Evolutionary conservation across 1,284 basidiomycete genomes (phyloP), one percentile per base, ranked within the genome.

Genomic region (Baeospora myosura): DNA sequence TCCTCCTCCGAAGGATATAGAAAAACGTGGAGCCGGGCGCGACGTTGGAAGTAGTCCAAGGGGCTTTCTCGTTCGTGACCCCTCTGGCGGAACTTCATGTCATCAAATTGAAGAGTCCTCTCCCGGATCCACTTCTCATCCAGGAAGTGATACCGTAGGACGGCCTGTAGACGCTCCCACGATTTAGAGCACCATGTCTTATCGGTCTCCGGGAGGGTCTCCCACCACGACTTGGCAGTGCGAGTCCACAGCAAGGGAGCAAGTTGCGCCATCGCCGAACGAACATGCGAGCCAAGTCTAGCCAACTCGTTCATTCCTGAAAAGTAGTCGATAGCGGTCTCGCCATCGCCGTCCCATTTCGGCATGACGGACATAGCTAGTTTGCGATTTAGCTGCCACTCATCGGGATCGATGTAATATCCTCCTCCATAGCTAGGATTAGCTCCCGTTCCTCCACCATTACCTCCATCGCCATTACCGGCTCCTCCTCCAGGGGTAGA

Each of bases 311-410:
- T 6, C 41, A 50, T 44, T 3, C 6, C 3, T 3, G 42, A 31
- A 2, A 50, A 30, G 28, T 46, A 50, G 16, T 43, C 40, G 8
- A 48, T 46, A 7, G 47, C 4, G 2, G 41, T 33, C 5, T 42
- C 28, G 1, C 24, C 44, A 5, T 37, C 20, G 0, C 49, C 46
- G 22, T 50, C 40, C 49, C 49, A 50, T 0, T 1, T 3, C 3
- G 49, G 49, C 1, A 50, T 11, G 1, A 44, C 12, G 10, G 25
- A 36, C 2, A 32, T 7, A 6, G 21, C 25, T 5, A 50, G 24
- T 22, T 46, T 50, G 0, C 11, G 25, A 38, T 50, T 50, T 16
- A 50, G 21, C 26, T 47, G 43, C 47, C 44, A 42, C 21, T 31
- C 7, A 23, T 34, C 17, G 17, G 26, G 26, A 28, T 28, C 8